Base-by-base conservation (phyloP, 164 flowering plant species). In the Stephania cephalantha region DNA sequence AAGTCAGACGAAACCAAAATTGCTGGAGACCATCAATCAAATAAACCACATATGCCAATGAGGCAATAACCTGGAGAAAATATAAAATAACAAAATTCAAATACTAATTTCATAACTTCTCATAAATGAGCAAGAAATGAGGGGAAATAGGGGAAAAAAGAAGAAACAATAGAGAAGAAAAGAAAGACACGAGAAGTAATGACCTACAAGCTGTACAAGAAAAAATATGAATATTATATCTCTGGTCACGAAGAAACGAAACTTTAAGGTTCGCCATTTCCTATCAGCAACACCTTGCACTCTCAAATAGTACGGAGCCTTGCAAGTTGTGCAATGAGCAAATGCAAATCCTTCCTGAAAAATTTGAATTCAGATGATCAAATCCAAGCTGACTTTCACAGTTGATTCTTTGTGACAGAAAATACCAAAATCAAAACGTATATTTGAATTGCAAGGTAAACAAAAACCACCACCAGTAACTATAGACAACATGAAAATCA, bases 321-420 rank as follows among this genome's bases (percentile, higher is more conserved):
- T 95, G 85, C 99, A 95, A 64, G 99, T 95, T 44, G 99, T 96
- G 87, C 99, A 96, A 83, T 94, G 98, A 74, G 98, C 92, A 88
- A 96, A 96, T 76, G 99, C 99, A 86, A 92, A 94, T 48, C 99
- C 99, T 88, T 96, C 99, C 98, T 94, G 98, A 74, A 89, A 81
- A 82, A 77, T 13, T 30, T n/a, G 67, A 46, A 46, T 29, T 69
- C 9, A 69, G 31, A 30, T 17, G 25, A 75, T 69, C 42, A 75
- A 22, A 31, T 55, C 58, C 52, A 55, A 22, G 31, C 25, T 61
- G 22, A n/a, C 66, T 61, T 61, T 61, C 7, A n/a, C 18, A 9
- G 64, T 58, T 15, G 64, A 0, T 58, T 50, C 55, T 15, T n/a
- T 58, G 6, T 18, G 64, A 58, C 7, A 58, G 64, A 58, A 10